Conservation (phyloP, 305 asterid species). For the Rubia peregrina region DNA sequence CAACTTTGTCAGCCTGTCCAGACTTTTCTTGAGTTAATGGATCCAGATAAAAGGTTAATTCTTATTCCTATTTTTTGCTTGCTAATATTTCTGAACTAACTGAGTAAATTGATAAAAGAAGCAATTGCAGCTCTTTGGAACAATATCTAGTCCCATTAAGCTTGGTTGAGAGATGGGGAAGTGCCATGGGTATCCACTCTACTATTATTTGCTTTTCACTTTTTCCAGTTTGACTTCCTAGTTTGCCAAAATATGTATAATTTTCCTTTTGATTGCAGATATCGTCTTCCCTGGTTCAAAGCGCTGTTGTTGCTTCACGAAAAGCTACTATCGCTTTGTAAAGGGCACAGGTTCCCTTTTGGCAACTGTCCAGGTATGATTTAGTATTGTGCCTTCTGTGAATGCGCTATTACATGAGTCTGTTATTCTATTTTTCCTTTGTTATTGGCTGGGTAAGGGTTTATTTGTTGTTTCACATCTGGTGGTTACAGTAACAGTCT, state of each 20-base stretch:
- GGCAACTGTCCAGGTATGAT: constrained; percentile 60
- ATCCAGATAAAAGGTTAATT: constrained; percentile 24
- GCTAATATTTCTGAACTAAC: constrained; percentile 27
- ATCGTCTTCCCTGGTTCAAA: constrained; percentile 83
- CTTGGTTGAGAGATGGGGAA: constrained; percentile 85
- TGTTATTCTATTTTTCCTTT: background rate
- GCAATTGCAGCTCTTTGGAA: constrained; percentile 23
- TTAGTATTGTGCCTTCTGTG: constrained; percentile 9
- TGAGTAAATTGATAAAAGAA: constrained; percentile 34
- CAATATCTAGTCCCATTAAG: constrained; percentile 56
- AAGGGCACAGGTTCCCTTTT: constrained; percentile 94
- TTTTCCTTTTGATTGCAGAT: constrained; percentile 46
- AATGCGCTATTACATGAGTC: background rate
- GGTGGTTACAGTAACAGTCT: background rate
- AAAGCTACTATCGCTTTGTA: constrained; percentile 84
- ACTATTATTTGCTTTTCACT: constrained; percentile 4
- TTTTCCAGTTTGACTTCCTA: constrained; percentile 12
- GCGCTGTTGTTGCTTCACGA: constrained; percentile 93
- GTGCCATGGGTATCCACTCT: constrained; percentile 85
- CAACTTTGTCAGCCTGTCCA: constrained; percentile 56
- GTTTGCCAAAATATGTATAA: constrained; percentile 14
- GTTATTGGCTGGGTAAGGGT: background rate
- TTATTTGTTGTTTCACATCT: background rate
- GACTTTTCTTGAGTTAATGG: constrained; percentile 54
- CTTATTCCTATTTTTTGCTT: constrained; percentile 23